These are phyloP conservation scores for Colletotrichum chlorophyti DNA, from an alignment of 2,329 filamentous ascomycete genomes.

Conservation along the genomic window DNA sequence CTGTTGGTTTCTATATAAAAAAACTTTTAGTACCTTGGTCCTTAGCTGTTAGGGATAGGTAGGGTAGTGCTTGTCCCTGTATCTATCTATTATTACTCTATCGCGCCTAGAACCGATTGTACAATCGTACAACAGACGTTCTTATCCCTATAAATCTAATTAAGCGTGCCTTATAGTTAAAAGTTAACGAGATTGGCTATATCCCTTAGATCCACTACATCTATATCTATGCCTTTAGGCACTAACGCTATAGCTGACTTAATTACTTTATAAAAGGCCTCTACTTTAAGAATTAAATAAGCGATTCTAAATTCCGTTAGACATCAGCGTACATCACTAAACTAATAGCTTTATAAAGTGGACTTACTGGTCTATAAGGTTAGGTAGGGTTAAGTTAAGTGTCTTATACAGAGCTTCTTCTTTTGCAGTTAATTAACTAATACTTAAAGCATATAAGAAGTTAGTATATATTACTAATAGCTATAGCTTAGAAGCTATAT, in stretches of 20 bases:
- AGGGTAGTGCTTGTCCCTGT: neutral
- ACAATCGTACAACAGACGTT: neutral
- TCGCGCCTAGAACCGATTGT: neutral
- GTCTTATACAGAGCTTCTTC: neutral
- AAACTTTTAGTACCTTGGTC: neutral
- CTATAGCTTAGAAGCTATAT: neutral
- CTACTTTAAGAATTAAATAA: neutral
- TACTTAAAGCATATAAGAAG: neutral
- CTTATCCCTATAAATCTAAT: neutral
- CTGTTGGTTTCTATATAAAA: neutral
- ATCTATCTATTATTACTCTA: neutral
- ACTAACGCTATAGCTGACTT: neutral
- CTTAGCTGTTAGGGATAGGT: neutral
- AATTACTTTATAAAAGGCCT: neutral
- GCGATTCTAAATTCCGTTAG: neutral
- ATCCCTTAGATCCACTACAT: neutral
- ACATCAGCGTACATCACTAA: neutral
- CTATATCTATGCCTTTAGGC: neutral
- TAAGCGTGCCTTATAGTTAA: neutral
- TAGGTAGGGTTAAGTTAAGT: neutral
- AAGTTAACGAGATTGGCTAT: neutral
- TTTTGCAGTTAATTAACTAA: neutral
- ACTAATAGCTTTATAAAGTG: neutral
- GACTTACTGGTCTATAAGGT: neutral
- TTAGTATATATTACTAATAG: neutral